Base-by-base conservation (phyloP, 108 stramenopile genomes). In the Conticribra guillardii region DNA sequence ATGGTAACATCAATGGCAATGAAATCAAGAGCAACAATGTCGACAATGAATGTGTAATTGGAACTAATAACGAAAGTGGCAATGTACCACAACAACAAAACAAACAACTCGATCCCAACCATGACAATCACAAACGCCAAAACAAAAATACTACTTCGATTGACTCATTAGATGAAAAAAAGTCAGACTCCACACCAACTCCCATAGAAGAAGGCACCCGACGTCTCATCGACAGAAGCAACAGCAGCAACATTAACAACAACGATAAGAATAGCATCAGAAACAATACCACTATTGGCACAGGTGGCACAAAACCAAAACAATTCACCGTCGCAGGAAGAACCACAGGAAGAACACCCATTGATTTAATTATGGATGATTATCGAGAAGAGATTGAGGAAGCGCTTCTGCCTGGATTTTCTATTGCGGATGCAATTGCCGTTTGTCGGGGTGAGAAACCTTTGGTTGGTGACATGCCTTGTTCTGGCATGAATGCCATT, bases 361-460 rank as follows among this genome's bases (percentile, higher is more conserved):
- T 51, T 4, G 19, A 51, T 21, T 16, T 51, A 4, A 16, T 51
- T 4, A 21, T 19, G 19, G 50, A 51, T 16, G 50, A 51, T 51
- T 51, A 51, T 18, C 9, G 16, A 51, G 50, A 51, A 51, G 50
- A 51, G 18, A 17, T 51, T 21, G 50, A 51, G 18, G 50, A 19
- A 4, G 50, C 50, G 18, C 50, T 51, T 4, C 18, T 18, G 9
- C 50, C 50, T 18, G 50, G 50, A 51, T 51, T 51, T 51, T 51
- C 50, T 4, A 51, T 51, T 16, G 4, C 5, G 4, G 50, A 17
- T 21, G 19, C 19, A 21, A 51, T 51, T 16, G 18, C 5, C 18
- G 50, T 18, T 19, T 51, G 50, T 51, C 50, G 16, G 4, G 50
- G 50, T 51, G 50, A 51, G 16, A 21, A 51, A 4, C 16, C 41